A percentile compares a stretch with the other conserved stretches of the same genome.
These are phyloP conservation scores for Talaromyces rugulosus DNA, from an alignment of 2,329 filamentous ascomycete species.

Conservation along the genomic window DNA sequence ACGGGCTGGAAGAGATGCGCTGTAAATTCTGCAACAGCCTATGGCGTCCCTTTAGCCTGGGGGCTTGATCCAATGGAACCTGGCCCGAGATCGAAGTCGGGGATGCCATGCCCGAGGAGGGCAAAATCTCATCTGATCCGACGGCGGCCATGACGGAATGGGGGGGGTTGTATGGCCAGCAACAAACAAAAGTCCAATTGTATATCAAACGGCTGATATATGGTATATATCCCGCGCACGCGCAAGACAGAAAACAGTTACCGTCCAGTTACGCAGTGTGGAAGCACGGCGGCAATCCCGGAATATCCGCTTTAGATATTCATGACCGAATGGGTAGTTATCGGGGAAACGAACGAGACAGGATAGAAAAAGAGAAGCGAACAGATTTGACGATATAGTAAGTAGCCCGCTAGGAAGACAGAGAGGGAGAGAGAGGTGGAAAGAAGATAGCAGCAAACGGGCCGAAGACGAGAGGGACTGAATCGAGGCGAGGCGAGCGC, in stretches of 20 bases:
- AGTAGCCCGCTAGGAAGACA: not conserved
- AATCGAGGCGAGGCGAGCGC: not conserved
- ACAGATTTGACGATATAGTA: not conserved
- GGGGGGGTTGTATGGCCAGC: too few species aligned
- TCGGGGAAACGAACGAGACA: not conserved
- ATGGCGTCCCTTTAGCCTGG: slow-evolving; percentile 64
- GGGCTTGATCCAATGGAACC: slow-evolving; percentile 38
- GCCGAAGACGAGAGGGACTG: not conserved
- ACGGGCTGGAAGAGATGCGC: slow-evolving; percentile 76
- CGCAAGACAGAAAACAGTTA: not conserved
- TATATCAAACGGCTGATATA: not conserved
- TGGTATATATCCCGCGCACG: not conserved
- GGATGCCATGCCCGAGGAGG: slow-evolving; percentile 29
- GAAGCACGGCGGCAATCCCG: slow-evolving; percentile 1
- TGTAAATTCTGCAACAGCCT: slow-evolving; percentile 70
- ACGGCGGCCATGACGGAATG: slow-evolving; percentile 26
- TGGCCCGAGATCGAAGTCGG: slow-evolving; percentile 29
- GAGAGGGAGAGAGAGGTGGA: not conserved
- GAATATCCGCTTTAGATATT: not conserved
- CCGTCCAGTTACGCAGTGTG: not conserved
- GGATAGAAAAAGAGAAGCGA: not conserved
- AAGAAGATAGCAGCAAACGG: not conserved
- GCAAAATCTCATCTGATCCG: slow-evolving; percentile 23
- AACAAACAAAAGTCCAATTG: not conserved
- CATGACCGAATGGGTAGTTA: not conserved